A percentile compares a stretch with the other conserved stretches of the same genome.
These are phyloP conservation scores for Leccinum fibrillosum DNA, from an alignment of 768 basidiomycete genomes.

Conservation along the genomic window DNA sequence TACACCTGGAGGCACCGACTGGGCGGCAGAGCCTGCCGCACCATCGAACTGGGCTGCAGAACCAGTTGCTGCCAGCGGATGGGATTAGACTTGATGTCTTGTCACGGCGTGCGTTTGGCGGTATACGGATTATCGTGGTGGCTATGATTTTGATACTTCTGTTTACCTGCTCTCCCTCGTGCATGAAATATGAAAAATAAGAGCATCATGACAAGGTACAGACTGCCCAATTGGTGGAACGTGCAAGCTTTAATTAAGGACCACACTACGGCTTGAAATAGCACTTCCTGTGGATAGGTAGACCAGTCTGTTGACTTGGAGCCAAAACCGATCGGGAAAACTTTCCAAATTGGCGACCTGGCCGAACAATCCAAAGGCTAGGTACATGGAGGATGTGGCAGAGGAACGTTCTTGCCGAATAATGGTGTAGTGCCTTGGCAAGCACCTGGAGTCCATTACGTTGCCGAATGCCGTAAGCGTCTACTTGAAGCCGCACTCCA, in stretches of 20 bases:
- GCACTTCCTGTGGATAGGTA: too few species aligned
- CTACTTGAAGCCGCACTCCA: too few species aligned
- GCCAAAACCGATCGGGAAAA: background rate
- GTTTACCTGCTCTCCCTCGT: conserved; percentile 14
- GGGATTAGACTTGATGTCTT: conserved; percentile 22
- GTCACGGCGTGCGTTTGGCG: conserved; percentile 3
- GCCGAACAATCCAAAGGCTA: background rate
- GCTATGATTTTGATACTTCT: conserved; percentile 17
- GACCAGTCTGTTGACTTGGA: background rate
- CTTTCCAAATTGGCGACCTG: background rate
- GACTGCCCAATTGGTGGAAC: background rate
- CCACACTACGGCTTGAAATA: background rate
- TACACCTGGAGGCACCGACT: conserved; percentile 59
- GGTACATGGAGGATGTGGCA: too few species aligned
- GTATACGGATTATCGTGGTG: conserved; percentile 17
- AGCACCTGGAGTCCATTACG: too few species aligned
- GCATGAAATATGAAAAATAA: conserved; percentile 19
- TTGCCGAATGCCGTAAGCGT: too few species aligned
- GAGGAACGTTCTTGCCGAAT: too few species aligned
- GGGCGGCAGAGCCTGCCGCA: conserved; percentile 74
- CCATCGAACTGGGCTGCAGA: conserved; percentile 36
- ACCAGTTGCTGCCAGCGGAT: conserved; percentile 21
- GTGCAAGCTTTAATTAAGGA: background rate
- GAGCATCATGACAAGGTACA: background rate
- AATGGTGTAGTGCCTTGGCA: too few species aligned